Conservation (phyloP, 2,329 filamentous ascomycete species). For the Fusarium virguliforme region DNA sequence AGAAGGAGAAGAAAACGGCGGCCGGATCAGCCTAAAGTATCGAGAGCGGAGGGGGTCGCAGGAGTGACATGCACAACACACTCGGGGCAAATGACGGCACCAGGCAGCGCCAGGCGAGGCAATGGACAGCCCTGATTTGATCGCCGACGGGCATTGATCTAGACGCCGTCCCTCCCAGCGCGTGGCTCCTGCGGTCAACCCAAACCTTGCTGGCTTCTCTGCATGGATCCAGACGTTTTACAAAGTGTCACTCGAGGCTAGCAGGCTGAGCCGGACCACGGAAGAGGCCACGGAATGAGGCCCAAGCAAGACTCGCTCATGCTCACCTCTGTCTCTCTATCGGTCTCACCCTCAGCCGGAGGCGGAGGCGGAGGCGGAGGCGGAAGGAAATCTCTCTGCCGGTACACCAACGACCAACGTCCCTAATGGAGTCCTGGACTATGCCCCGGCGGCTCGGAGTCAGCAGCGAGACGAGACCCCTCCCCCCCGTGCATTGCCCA, state of each 20-base stretch:
- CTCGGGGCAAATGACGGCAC: slow-evolving; percentile 34
- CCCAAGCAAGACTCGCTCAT: slow-evolving; percentile 22
- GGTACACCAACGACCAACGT: background rate
- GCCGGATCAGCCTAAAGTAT: slow-evolving; percentile 9
- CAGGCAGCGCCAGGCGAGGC: slow-evolving; percentile 7
- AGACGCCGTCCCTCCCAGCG: slow-evolving; percentile 16
- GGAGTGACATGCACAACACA: slow-evolving; percentile 42
- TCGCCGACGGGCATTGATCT: slow-evolving; percentile 17
- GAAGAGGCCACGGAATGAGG: slow-evolving; percentile 24
- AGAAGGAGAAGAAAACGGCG: background rate
- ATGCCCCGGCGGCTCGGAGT: slow-evolving; percentile 5
- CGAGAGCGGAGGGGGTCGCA: slow-evolving; percentile 14
- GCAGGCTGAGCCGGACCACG: slow-evolving; percentile 13
- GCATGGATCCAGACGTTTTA: slow-evolving; percentile 37
- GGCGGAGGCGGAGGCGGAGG: background rate
- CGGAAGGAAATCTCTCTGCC: too few species aligned
- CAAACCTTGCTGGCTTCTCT: slow-evolving; percentile 34
- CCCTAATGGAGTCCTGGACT: background rate
- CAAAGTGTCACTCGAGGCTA: slow-evolving; percentile 12
- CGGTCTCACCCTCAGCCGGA: slow-evolving; percentile 3
- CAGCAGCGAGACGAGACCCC: background rate
- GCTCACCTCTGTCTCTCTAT: slow-evolving; percentile 4
- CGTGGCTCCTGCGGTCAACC: slow-evolving; percentile 29
- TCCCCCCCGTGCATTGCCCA: slow-evolving; percentile 8
- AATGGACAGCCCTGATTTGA: slow-evolving; percentile 18